Base-by-base conservation (phyloP, 768 basidiomycete species). In the Podaxis rugospora region DNA sequence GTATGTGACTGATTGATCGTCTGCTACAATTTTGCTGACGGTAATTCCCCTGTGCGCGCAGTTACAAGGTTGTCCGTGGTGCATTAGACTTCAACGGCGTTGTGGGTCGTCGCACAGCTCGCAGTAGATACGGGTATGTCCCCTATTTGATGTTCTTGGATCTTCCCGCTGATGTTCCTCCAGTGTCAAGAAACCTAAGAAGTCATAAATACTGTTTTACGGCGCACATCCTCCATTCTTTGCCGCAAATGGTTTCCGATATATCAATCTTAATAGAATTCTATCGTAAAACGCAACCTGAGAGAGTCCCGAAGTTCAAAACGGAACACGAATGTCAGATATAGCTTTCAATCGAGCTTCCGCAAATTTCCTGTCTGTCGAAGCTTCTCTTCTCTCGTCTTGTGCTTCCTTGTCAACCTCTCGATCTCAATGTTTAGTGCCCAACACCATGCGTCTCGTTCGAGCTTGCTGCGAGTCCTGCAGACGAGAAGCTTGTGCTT, bases 391-490 rank as follows among this genome's bases (percentile, higher is more conserved):
- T 95, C 94, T 64, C 92, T 77, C 18, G 81, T 83, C 63, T 69
- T 75, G 66, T 86, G 84, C 7, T 74, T 74, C 68, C 92, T 78
- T 40, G 84, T 84, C 13, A 90, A 74, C 70, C 86, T 87, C 74
- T 98, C 94, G 63, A 97, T 93, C 75, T 96, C 93, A 49, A 83
- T 83, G 63, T 92, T 94, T 66, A 98, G 74, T 0, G 92, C 93
- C 90, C 92, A 97, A 66, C 93, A 93, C 95, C 95, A 98, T 28
- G 88, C 81, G 71, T 98, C 95, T 28, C 95, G 78, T 72, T 98
- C 96, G 39, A 98, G 77, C 74, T 87, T 86, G 68, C 86, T 93
- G 69, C 94, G 79, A 55, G 89, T 86, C 63, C 86, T 82, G 66
- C 90, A 88, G 1, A 94, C 80, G 14, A 82, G 66, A 58, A 86